Percentiles rank a stretch among this genome's conserved stretches.
These are phyloP conservation scores for Claviceps digitariae DNA, from an alignment of 2,329 filamentous ascomycete genomes.

Conservation along the genomic window DNA sequence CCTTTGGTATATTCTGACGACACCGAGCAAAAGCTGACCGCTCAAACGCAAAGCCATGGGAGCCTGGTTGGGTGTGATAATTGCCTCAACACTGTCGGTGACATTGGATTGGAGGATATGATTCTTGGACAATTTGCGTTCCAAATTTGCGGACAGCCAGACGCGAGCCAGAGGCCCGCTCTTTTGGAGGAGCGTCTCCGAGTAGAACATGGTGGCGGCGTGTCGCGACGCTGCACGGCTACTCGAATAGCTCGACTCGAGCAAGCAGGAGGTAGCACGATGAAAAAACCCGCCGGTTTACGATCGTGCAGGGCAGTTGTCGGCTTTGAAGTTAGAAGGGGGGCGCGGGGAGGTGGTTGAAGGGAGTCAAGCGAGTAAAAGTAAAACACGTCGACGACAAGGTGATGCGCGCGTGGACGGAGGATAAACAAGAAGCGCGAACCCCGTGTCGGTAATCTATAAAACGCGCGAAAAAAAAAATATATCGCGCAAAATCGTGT, in stretches of 20 bases:
- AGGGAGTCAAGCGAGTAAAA: slow-evolving; percentile 7
- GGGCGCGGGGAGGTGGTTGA: slow-evolving; percentile 2
- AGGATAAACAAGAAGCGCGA: slow-evolving; percentile 19
- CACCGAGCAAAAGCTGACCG: slow-evolving; percentile 85
- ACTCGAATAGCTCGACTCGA: slow-evolving; percentile 8
- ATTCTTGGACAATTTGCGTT: slow-evolving; percentile 96
- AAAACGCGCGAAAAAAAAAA: slow-evolving; percentile 17
- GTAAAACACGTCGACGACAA: slow-evolving; percentile 18
- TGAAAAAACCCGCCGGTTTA: background rate
- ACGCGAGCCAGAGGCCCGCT: slow-evolving; percentile 93
- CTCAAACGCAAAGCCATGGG: slow-evolving; percentile 91
- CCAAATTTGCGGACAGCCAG: slow-evolving; percentile 95
- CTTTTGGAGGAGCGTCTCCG: slow-evolving; percentile 88
- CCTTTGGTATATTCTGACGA: slow-evolving; percentile 92
- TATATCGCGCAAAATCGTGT: slow-evolving; percentile 17
- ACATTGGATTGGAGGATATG: slow-evolving; percentile 92
- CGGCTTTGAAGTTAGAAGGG: background rate
- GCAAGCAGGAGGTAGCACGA: slow-evolving; percentile 7
- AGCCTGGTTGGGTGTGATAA: slow-evolving; percentile 83
- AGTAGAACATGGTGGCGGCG: slow-evolving; percentile 75
- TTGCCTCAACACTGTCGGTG: slow-evolving; percentile 85
- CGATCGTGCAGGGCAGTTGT: slow-evolving; percentile 7
- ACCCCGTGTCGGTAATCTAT: slow-evolving; percentile 14
- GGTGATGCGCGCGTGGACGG: slow-evolving; percentile 17
- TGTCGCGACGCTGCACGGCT: slow-evolving; percentile 17